These are phyloP conservation scores for Apiotrichum akiyoshidainum DNA, from an alignment of 1,284 basidiomycete species.

Conservation along the genomic window DNA sequence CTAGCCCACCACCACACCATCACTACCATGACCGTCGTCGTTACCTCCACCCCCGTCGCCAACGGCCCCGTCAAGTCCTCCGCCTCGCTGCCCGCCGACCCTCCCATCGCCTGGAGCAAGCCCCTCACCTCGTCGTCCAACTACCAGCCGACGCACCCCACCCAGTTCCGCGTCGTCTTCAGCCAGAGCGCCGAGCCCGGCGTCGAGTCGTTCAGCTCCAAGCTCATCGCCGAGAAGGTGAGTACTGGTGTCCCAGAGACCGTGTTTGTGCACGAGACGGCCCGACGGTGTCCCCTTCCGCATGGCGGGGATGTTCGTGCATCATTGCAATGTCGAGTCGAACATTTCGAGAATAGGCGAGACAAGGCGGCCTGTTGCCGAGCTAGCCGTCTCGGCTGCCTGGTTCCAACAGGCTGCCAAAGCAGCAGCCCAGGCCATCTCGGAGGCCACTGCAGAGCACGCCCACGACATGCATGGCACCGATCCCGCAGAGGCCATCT, in stretches of 20 bases:
- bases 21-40: conserved; percentile 1
- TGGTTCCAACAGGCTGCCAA: too few species aligned
- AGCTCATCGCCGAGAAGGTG: conserved; percentile 42
- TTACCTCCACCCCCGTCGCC: background rate
- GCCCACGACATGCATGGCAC: too few species aligned
- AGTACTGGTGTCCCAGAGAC: too few species aligned
- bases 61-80: conserved; percentile 1
- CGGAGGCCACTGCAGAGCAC: too few species aligned
- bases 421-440: too few species aligned
- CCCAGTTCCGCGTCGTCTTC: conserved; percentile 43
- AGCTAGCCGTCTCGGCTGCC: too few species aligned
- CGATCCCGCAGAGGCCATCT: too few species aligned
- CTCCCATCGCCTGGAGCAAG: conserved; percentile 34
- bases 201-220: conserved; percentile 43
- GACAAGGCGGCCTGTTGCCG: background rate
- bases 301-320: background rate
- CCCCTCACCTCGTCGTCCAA: conserved; percentile 39
- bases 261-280: background rate
- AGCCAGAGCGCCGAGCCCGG: conserved; percentile 19
- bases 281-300: background rate
- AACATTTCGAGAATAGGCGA: background rate
- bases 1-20: background rate
- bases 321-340: background rate
- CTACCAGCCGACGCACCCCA: conserved; percentile 45
- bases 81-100: conserved; percentile 21